Base-by-base conservation (phyloP, 768 basidiomycete genomes). In the Boletus rubescentipes region DNA sequence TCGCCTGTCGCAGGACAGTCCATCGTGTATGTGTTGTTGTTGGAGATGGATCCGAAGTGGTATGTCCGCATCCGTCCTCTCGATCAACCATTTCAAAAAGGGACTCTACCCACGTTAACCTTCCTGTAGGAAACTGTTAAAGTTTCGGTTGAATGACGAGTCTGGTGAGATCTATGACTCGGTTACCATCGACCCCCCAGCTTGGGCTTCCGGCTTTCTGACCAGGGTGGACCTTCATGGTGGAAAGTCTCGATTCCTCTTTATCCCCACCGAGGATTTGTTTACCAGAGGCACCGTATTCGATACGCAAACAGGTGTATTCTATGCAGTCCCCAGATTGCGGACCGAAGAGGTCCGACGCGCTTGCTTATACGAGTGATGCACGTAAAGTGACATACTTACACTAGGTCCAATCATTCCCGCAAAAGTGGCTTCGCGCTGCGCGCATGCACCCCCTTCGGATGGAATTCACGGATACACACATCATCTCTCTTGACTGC, bases 331-430 rank as follows among this genome's bases (percentile, higher is more conserved):
- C 6, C 51, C 39, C 8, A 1, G 2, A 0, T 9, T 7, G 3
- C 6, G 3, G 1, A 1, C 15, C 21, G 57, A 20, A 30, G 16
- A 35, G 38, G 38, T 36, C n/a, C n/a, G n/a, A 42, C 10, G 51
- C 32, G 16, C 2, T 32, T 15, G 9, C 7, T 36, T 32, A 26
- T 39, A n/a, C n/a, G 79, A 37, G 12, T 5, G 21, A 26, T 26
- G 26, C 26, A 26, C 26, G 4, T 6, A 26, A 26, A 26, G 26
- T 26, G n/a, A 44, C 26, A 8, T 16, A 9, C 9, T 48, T 31
- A n/a, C n/a, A n/a, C n/a, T n/a, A n/a, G n/a, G n/a, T n/a, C n/a
- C n/a, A n/a, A n/a, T n/a, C n/a, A n/a, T n/a, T n/a, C n/a, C n/a
- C n/a, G n/a, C n/a, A n/a, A n/a, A n/a, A n/a, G n/a, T n/a, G n/a